These are phyloP conservation scores for Sisymbrium irio DNA, from an alignment of 345 rosid genomes.

Conservation along the genomic window DNA sequence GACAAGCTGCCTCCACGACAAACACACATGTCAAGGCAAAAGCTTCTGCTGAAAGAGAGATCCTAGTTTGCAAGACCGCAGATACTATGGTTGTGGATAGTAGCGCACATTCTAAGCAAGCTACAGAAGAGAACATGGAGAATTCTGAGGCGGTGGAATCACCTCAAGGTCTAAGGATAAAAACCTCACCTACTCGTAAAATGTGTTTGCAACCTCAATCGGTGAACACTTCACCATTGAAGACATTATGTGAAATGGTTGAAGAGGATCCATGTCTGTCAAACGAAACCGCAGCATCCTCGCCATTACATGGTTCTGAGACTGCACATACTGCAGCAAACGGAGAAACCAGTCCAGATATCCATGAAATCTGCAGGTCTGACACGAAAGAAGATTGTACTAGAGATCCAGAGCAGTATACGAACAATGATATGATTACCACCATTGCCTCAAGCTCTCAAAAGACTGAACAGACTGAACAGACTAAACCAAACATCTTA, in stretches of 20 bases:
- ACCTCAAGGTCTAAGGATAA: conserved; percentile 23
- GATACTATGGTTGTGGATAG: conserved; percentile 26
- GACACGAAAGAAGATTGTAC: conserved; percentile 9
- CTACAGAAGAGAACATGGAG: conserved; percentile 25
- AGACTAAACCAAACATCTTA: conserved; percentile 17
- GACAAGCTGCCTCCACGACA: conserved; percentile 21
- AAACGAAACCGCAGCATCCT: conserved; percentile 10
- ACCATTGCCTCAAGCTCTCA: conserved; percentile 30
- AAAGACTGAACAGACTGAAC: conserved; percentile 10
- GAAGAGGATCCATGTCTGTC: conserved; percentile 26
- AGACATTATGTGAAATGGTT: conserved; percentile 3
- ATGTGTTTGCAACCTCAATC: conserved; percentile 31
- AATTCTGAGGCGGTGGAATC: conserved; percentile 32
- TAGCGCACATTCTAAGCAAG: conserved; percentile 22
- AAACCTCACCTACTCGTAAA: conserved; percentile 28
- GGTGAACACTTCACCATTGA: conserved; percentile 20
- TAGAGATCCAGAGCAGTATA: conserved; percentile 26
- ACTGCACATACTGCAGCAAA: conserved; percentile 4
- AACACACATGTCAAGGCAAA: conserved; percentile 31
- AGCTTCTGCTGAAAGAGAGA: conserved; percentile 37
- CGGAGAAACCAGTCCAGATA: conserved; percentile 33
- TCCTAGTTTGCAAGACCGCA: conserved; percentile 31
- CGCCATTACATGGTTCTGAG: conserved; percentile 20
- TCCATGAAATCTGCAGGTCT: conserved; percentile 23
- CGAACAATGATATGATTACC: not conserved